Base-by-base conservation (phyloP, 2,329 filamentous ascomycete species). In the Pestalotiopsis sp. region DNA sequence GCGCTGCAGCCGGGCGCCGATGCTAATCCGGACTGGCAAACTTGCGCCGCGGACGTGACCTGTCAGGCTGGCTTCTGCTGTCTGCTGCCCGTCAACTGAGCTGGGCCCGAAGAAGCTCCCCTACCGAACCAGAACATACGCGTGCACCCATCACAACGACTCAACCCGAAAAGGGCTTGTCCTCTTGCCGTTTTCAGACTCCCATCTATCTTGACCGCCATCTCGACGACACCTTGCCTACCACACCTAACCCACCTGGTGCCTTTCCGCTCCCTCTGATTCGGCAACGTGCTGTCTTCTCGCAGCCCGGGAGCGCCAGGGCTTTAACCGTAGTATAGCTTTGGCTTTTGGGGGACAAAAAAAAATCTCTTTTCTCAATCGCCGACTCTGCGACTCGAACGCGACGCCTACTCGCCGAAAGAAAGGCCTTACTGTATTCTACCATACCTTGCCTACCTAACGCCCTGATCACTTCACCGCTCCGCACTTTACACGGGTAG, bases 121-220 rank as follows among this genome's bases (percentile, higher is more conserved):
- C 27, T 31, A 7, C 41, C 41, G 17, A n/a, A 13, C 41, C 41
- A 45, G 13, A n/a, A 9, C 45, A 52, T 17, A 52, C 45, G 45
- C 45, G 40, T 45, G 45, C 45, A 52, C 45, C 57, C 20, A 52
- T 20, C 45, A 52, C 45, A 17, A 52, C 45, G 45, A 52, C 17
- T 52, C 45, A n/a, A 59, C 59, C 59, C 59, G 59, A 61, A 61
- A 61, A 61, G 17, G 31, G 59, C 45, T 31, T 66, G 25, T 41
- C 49, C 52, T 60, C 45, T 67, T 52, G 60, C 70, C 72, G 65
- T 69, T 69, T 72, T 58, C 59, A 70, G 68, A 68, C 70, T 67
- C 36, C 67, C 62, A 68, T 56, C 65, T 67, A 40, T 74, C 76
- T 75, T 78, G 75, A 79, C 77, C 77, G 77, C 77, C 73, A 75